phyloP scores from a whole-genome alignment of 2,329 filamentous ascomycete genomes.

The Talaromyces islandicus region DNA sequence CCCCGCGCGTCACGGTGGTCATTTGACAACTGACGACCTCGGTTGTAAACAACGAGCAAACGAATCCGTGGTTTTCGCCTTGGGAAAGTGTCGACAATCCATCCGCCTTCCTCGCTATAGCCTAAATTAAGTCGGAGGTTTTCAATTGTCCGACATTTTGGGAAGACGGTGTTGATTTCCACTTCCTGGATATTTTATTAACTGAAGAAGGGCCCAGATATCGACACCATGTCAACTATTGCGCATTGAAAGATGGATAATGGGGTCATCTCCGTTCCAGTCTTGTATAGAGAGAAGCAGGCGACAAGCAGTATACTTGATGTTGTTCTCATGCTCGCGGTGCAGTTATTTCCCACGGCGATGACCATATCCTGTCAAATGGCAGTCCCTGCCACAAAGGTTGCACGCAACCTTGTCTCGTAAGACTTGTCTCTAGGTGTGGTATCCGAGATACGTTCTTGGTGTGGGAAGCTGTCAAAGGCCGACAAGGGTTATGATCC shows the following conservation, averaged over 20 bases:
- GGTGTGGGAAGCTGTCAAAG: too few relatives aligned
- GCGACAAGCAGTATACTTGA: neutral
- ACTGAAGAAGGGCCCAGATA: neutral
- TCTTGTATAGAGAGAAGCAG: neutral
- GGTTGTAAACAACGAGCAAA: neutral
- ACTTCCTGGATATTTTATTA: neutral
- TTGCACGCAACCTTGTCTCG: neutral
- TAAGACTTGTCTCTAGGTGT: neutral
- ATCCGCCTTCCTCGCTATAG: neutral
- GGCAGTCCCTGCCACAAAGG: neutral
- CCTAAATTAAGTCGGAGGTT: neutral
- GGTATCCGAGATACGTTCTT: neutral
- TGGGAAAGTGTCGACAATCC: neutral
- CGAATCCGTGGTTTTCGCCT: neutral
- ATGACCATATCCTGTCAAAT: neutral
- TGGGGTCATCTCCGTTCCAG: neutral
- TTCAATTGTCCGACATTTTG: neutral
- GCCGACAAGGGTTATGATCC: neutral
- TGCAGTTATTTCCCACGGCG: neutral
- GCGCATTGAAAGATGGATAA: neutral
- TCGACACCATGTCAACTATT: neutral
- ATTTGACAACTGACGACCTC: neutral
- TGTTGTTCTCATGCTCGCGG: neutral
- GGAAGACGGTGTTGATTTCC: neutral
- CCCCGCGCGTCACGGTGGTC: neutral